Base-by-base conservation (phyloP, 345 rosid species). In the Luvunga scandens region DNA sequence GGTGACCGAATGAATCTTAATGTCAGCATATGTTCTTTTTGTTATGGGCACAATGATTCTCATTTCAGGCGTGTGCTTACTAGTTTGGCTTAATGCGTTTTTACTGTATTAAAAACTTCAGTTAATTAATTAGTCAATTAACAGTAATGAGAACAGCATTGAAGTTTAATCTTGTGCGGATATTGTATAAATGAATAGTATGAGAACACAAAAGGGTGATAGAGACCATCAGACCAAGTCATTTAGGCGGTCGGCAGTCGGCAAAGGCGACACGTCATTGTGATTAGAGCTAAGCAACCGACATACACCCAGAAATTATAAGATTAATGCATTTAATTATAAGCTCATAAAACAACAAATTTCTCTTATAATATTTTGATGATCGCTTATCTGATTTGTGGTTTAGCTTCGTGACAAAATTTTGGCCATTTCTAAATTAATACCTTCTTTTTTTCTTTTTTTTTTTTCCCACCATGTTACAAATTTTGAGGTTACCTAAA, bases 21-120 rank as follows among this genome's bases (percentile, higher is more conserved):
- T 18, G 57, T 53, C 57, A 16, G 71, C 77, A 75, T 71, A 75
- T 75, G 78, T 70, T 78, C 81, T 42, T 56, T 77, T 31, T n/a
- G 22, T 39, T 19, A 14, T 10, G 14, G 16, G 4, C 73, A 45
- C 57, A 18, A 6, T 55, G 39, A 74, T 71, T 55, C 73, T 45
- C 30, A 9, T 16, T 74, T 56, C 65, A 19, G 13, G 18, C 16
- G 7, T 39, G 13, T 13, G 19, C 18, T 42, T 30, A 45, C 42
- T 45, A 45, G 45, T 3, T 60, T 77, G 27, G 62, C 69, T 27
- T 36, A 21, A 5, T 66, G 70, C 18, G 45, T 66, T 34, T 16
- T 27, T 63, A 9, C 38, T 73, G 25, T 61, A 6, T 33, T 28
- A 21, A 66, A 16, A 55, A 24, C 9, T 53, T 65, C 16, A 55